Percentiles rank a stretch among this genome's conserved stretches.
Evolutionary conservation across 768 basidiomycete genomes (phyloP).

Genomic region (Tulasnella sp.): DNA sequence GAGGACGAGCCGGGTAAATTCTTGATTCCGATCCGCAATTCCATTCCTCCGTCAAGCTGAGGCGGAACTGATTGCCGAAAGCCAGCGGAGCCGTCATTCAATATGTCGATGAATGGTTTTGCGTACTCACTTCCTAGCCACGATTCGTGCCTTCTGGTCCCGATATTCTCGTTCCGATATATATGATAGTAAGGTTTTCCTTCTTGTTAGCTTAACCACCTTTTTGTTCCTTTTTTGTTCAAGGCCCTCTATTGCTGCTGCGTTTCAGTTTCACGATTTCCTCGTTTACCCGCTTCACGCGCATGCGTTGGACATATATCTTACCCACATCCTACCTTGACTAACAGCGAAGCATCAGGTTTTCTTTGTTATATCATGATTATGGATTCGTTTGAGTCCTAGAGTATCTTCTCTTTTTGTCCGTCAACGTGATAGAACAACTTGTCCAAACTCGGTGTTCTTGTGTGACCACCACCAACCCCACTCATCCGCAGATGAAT

Average conservation of each 20-base stretch:
- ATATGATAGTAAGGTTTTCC: too few species aligned
- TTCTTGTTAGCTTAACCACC: too few species aligned
- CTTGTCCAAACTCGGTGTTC: not conserved
- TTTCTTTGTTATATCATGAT: not conserved
- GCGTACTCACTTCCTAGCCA: too few species aligned
- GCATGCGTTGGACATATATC: not conserved
- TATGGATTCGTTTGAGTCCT: not conserved
- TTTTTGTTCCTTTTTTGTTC: too few species aligned
- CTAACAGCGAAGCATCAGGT: not conserved
- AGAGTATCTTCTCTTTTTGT: not conserved
- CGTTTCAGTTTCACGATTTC: not conserved
- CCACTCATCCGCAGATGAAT: not conserved
- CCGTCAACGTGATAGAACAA: not conserved
- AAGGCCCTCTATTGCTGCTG: too few species aligned
- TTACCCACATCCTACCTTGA: not conserved
- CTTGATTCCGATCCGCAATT: not conserved
- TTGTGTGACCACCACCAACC: too few species aligned
- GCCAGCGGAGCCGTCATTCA: not conserved
- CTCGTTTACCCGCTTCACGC: not conserved
- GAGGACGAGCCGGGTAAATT: conserved; percentile 4
- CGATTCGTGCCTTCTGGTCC: not conserved
- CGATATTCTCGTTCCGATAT: too few species aligned
- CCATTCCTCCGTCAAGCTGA: conserved; percentile 20
- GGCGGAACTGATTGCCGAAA: not conserved
- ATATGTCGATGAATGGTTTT: too few species aligned